Base-by-base conservation (phyloP, 192 early-diverging fungal genomes). In the Backusella mclennaniae region DNA sequence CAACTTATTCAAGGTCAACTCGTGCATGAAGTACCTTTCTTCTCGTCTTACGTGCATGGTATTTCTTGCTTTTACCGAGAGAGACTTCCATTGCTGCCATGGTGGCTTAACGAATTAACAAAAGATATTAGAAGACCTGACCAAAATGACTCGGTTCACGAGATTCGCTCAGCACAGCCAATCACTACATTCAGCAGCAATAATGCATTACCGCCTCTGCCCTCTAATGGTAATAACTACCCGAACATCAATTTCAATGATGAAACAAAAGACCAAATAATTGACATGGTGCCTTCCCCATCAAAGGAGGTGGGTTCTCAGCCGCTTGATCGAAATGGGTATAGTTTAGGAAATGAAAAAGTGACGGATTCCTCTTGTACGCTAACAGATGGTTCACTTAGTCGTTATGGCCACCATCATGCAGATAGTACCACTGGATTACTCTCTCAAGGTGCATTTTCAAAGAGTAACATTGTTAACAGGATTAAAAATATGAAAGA, bases 11-110 rank as follows among this genome's bases (percentile, higher is more conserved):
- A 69, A 21, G 38, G 68, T 26, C 68, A 69, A 38, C 68, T 69
- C n/a, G 36, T 69, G 17, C 38, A 69, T 39, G 35, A 69, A 39
- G 68, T 69, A 23, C 68, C 68, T 69, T 69, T 41, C 23, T 69
- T 69, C 35, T 71, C 70, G 4, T 46, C 23, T 46, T 71, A 71
- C 26, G 0, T 71, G 23, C 70, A 71, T 71, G 70, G 70, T 6
- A 5, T 71, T 33, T 71, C 42, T 31, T 49, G 26, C 6, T 49
- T 71, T 17, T 71, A 31, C 42, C 39, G 44, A 26, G 41, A 71
- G 6, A 49, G 29, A 7, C 15, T 71, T 19, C 70, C 70, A 15
- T 26, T 49, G 17, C 31, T 71, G 46, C 70, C 70, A 15, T 49
- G 44, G 39, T 71, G 70, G 70, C 29, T 71, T 9, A 44, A 44